These are phyloP conservation scores for Termitomyces sp. DNA, from an alignment of 768 basidiomycete genomes.

Conservation along the genomic window DNA sequence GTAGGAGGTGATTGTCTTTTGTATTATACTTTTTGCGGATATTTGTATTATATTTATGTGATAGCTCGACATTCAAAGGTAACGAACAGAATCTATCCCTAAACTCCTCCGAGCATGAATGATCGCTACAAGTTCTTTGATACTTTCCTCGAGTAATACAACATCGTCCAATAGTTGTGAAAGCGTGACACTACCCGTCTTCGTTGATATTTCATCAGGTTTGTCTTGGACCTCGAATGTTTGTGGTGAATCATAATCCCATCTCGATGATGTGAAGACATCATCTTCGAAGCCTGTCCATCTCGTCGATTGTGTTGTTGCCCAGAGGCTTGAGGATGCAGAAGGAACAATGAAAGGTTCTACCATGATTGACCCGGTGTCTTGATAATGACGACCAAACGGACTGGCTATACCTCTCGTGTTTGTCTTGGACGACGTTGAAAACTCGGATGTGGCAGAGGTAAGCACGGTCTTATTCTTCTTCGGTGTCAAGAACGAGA, in stretches of 20 bases:
- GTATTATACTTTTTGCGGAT: background rate
- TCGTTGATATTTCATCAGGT: conserved; percentile 20
- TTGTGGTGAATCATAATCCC: conserved; percentile 16
- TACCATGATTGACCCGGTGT: conserved; percentile 65
- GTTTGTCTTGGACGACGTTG: conserved; percentile 36
- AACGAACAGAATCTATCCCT: conserved; percentile 79
- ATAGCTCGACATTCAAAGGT: conserved; percentile 40
- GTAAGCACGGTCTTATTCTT: conserved; percentile 46
- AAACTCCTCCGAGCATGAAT: conserved; percentile 78
- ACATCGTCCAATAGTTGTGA: conserved; percentile 89
- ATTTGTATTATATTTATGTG: background rate
- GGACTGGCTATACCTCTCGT: conserved; percentile 61
- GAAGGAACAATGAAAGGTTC: conserved; percentile 63
- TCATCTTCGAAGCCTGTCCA: conserved; percentile 68
- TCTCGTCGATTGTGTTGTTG: conserved; percentile 39
- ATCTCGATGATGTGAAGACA: conserved; percentile 48
- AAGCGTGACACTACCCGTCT: conserved; percentile 52
- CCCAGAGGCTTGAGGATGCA: conserved; percentile 61
- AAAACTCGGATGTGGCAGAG: conserved; percentile 30
- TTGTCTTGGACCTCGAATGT: conserved; percentile 23
- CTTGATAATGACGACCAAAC: conserved; percentile 80
- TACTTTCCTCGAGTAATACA: conserved; percentile 89
- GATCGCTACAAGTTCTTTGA: conserved; percentile 88
- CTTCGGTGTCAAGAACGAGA: conserved; percentile 77
- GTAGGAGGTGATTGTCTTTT: conserved; percentile 1